These are phyloP conservation scores for Tolypocladium endophyticum DNA, from an alignment of 2,329 filamentous ascomycete species.

Conservation along the genomic window DNA sequence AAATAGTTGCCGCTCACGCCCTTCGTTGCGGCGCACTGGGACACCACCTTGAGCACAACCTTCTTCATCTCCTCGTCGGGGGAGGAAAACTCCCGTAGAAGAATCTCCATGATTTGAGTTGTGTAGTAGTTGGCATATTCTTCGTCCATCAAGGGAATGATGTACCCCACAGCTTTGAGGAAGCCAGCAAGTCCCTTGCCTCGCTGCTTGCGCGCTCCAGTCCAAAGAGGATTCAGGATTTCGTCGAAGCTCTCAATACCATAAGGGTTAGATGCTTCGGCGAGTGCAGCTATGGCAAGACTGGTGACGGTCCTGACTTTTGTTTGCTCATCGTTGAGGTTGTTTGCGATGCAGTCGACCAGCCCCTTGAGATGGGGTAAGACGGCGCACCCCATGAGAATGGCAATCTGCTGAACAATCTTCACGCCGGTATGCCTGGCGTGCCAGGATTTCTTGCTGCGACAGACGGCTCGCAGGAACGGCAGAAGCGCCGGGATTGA, in stretches of 20 bases:
- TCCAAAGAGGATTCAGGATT: constrained; percentile 95
- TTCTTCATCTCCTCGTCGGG: constrained; percentile 99
- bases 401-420: constrained; percentile 97
- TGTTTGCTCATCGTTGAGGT: constrained; percentile 93
- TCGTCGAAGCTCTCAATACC: constrained; percentile 99
- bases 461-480: constrained; percentile 89
- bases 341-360: constrained; percentile 92
- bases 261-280: constrained; percentile 93
- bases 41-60: constrained; percentile 93
- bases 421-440: constrained; percentile 96
- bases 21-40: constrained; percentile 87
- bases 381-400: constrained; percentile 95
- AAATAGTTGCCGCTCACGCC: constrained; percentile 92
- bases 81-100: constrained; percentile 89
- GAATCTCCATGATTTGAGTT: constrained; percentile 96
- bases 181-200: constrained; percentile 94
- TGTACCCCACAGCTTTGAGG: constrained; percentile 93
- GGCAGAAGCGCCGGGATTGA: constrained; percentile 92
- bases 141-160: constrained; percentile 98
- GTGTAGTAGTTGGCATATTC: constrained; percentile 99
- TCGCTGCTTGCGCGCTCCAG: constrained; percentile 87
- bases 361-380: constrained; percentile 90
- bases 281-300: constrained; percentile 86
- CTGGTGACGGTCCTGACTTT: constrained; percentile 96
- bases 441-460: constrained; percentile 99